Conservation (phyloP, 2,329 filamentous ascomycete species). For the Fonsecaea multimorphosa region DNA sequence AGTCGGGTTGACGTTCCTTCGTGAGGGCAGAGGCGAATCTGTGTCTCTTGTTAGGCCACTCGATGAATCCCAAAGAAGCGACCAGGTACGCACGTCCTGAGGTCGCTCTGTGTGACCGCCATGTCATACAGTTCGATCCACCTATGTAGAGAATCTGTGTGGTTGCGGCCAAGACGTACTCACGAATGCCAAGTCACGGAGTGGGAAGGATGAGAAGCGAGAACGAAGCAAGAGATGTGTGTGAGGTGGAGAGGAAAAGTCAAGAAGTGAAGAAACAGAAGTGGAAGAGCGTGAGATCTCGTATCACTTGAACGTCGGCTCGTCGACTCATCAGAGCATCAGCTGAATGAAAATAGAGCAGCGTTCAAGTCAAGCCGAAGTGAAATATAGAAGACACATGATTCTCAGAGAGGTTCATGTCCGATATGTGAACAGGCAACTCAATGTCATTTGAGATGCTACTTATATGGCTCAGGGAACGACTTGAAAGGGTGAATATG, state of each 20-base stretch:
- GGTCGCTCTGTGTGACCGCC: constrained; percentile 1
- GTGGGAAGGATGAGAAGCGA: background rate
- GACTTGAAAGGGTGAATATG: background rate
- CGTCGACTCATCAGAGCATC: background rate
- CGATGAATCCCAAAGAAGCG: background rate
- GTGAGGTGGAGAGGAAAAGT: background rate
- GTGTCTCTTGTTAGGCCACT: background rate
- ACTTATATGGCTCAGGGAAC: background rate
- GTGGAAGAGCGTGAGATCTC: background rate
- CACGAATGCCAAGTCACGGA: background rate
- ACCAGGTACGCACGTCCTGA: background rate
- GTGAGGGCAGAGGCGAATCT: constrained; percentile 20
- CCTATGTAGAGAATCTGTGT: background rate
- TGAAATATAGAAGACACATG: background rate
- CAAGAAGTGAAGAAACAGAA: background rate
- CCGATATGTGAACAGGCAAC: too few species aligned
- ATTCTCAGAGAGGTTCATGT: background rate
- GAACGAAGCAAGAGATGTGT: background rate
- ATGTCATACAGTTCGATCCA: background rate
- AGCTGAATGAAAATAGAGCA: background rate
- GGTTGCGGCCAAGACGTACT: background rate
- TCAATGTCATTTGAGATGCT: background rate
- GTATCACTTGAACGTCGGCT: background rate
- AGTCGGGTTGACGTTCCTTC: constrained; percentile 19
- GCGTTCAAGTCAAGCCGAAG: background rate